Percentiles rank a stretch among this genome's conserved stretches.
Conservation (phyloP, 2,329 filamentous ascomycete species). For the Penicillium sp. region DNA sequence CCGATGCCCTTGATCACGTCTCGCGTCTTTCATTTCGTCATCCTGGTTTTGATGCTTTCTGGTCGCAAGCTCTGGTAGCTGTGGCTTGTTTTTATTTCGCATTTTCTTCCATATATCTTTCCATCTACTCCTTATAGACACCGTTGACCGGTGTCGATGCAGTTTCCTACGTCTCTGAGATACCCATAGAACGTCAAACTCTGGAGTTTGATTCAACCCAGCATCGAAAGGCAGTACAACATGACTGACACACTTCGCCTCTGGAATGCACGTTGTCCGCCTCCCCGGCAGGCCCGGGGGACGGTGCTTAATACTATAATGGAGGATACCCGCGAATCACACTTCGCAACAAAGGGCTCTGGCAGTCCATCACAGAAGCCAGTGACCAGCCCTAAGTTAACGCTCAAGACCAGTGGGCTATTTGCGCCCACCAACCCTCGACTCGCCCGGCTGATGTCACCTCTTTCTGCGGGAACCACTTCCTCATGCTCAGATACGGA, state of each 20-base stretch:
- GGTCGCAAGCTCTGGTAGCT: conserved; percentile 36
- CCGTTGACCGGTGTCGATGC: conserved; percentile 35
- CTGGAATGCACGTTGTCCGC: conserved; percentile 49
- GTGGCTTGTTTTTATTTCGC: conserved; percentile 23
- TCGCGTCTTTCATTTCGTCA: conserved; percentile 28
- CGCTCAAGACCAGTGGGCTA: conserved; percentile 32
- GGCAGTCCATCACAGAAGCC: conserved; percentile 9
- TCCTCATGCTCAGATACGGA: conserved; percentile 53
- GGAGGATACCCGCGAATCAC: conserved; percentile 47
- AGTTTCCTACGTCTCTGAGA: conserved; percentile 20
- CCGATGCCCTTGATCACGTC: conserved; percentile 18
- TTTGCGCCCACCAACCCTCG: conserved; percentile 19
- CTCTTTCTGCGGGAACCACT: conserved; percentile 30
- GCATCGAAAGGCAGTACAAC: conserved; percentile 26
- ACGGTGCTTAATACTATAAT: conserved; percentile 62
- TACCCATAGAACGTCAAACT: conserved; percentile 25
- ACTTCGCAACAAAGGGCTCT: conserved; percentile 18
- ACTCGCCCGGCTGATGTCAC: conserved; percentile 29
- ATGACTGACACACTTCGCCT: conserved; percentile 50
- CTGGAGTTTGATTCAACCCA: conserved; percentile 18
- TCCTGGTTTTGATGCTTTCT: conserved; percentile 20
- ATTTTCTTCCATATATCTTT: conserved; percentile 18
- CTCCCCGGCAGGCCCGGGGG: conserved; percentile 55
- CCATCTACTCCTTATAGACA: conserved; percentile 9
- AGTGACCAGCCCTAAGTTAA: conserved; percentile 30